Evolutionary conservation across 768 basidiomycete species (phyloP).

Genomic region (Rhodotorula diobovata): DNA sequence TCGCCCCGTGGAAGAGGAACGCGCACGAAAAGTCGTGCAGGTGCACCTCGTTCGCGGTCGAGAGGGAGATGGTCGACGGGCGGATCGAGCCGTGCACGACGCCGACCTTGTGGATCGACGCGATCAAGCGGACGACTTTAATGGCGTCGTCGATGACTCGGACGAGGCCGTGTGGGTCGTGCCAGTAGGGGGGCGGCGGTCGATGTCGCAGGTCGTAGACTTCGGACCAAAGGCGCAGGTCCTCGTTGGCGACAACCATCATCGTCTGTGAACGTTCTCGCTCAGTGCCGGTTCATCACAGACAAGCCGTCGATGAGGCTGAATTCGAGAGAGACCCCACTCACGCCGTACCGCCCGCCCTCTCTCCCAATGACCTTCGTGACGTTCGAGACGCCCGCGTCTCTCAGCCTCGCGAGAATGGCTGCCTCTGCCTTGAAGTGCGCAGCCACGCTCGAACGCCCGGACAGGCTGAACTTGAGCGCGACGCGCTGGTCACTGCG

Average conservation of each 20-base stretch:
- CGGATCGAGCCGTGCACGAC: constrained; percentile 37
- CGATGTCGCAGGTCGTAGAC: background rate
- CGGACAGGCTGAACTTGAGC: constrained; percentile 29
- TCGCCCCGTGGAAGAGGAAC: background rate
- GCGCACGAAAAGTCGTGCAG: constrained; percentile 38
- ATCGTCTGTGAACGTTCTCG: background rate
- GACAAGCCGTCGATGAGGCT: rapidly evolving
- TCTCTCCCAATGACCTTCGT: constrained; percentile 24
- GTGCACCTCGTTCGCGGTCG: constrained; percentile 24
- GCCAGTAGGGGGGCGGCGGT: constrained; percentile 10
- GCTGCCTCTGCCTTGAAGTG: constrained; percentile 31
- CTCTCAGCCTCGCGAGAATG: constrained; percentile 11
- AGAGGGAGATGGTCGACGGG: constrained; percentile 25
- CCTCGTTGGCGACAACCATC: constrained; percentile 25
- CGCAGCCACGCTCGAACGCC: constrained; percentile 19
- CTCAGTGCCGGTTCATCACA: background rate
- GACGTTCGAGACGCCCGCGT: constrained; percentile 21
- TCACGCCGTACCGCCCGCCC: constrained; percentile 24
- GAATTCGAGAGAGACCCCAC: background rate
- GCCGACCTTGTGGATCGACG: constrained; percentile 22
- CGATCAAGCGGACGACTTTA: constrained; percentile 22
- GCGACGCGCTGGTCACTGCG: constrained; percentile 23
- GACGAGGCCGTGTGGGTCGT: constrained; percentile 8
- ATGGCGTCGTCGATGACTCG: constrained; percentile 18
- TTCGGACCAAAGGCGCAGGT: constrained; percentile 20